A percentile compares a stretch with the other conserved stretches of the same genome.
phyloP scores from a whole-genome alignment of 2,329 filamentous ascomycete species.

The Basipetospora sp. region DNA sequence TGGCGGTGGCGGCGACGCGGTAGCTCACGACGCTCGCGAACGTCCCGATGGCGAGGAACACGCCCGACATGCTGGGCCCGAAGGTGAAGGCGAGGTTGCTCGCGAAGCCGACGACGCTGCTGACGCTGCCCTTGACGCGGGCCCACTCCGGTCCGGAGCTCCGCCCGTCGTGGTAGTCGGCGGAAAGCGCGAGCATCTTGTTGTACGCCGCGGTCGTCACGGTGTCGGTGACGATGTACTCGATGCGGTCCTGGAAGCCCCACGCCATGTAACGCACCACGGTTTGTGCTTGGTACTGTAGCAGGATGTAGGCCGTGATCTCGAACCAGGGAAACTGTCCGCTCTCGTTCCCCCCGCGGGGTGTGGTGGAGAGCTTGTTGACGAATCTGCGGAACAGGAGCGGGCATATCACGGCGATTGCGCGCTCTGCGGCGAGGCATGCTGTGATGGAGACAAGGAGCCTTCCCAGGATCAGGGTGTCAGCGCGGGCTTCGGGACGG shows the following conservation, averaged over 20 bases:
- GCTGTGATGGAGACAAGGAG: too few species aligned
- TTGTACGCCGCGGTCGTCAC: conserved; percentile 32
- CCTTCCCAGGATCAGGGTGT: too few species aligned
- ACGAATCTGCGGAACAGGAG: too few species aligned
- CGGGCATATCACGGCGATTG: too few species aligned
- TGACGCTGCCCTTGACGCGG: conserved; percentile 45
- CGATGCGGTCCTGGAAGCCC: conserved; percentile 32
- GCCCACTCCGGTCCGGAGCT: conserved; percentile 46
- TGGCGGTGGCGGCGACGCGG: neutral
- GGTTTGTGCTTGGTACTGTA: conserved; percentile 10
- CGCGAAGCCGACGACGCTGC: conserved; percentile 33
- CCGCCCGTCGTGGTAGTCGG: conserved; percentile 53
- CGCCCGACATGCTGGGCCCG: conserved; percentile 11
- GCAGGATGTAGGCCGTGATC: neutral
- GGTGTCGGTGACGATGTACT: conserved; percentile 14
- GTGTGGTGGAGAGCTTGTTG: too few species aligned
- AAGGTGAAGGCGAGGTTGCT: conserved; percentile 46
- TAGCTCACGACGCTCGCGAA: conserved; percentile 6
- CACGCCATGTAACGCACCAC: conserved; percentile 22
- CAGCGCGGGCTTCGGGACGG: too few species aligned
- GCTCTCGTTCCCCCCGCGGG: too few species aligned
- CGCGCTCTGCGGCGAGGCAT: too few species aligned
- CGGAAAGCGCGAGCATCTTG: conserved; percentile 51
- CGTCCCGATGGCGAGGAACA: conserved; percentile 11
- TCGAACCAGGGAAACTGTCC: neutral